Conservation (phyloP, 2,329 filamentous ascomycete species). For the Chaetomiaceae sp. region DNA sequence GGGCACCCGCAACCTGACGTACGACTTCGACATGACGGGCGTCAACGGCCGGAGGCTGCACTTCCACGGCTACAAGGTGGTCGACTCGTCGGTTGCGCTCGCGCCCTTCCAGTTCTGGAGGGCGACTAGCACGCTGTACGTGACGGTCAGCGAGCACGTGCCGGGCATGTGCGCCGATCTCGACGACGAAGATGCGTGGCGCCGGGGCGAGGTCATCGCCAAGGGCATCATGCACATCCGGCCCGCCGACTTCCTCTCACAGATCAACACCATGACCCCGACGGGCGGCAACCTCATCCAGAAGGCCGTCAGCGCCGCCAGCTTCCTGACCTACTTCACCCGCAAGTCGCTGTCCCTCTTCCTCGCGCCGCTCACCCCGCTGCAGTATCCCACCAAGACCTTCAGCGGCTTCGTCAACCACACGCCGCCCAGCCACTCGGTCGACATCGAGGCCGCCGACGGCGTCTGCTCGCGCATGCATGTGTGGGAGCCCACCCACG, state of each 20-base stretch:
- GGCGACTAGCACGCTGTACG: constrained; percentile 59
- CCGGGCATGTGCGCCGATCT: constrained; percentile 26
- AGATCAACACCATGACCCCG: constrained; percentile 51
- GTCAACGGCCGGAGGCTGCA: constrained; percentile 49
- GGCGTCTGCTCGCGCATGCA: constrained; percentile 50
- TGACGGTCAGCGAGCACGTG: constrained; percentile 48
- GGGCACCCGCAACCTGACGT: constrained; percentile 55
- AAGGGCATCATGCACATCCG: constrained; percentile 57
- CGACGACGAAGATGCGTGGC: constrained; percentile 37
- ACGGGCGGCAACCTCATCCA: constrained; percentile 44
- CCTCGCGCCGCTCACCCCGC: constrained; percentile 49
- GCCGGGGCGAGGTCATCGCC: constrained; percentile 45
- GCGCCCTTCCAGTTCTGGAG: constrained; percentile 55
- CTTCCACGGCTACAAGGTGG: constrained; percentile 59
- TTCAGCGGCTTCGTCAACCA: constrained; percentile 52
- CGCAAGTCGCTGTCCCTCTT: constrained; percentile 50
- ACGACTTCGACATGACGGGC: constrained; percentile 58
- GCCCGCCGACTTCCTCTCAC: constrained; percentile 49
- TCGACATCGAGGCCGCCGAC: constrained; percentile 48
- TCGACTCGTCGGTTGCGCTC: constrained; percentile 57
- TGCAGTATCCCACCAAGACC: constrained; percentile 50
- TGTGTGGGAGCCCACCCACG: constrained; percentile 51
- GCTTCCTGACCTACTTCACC: constrained; percentile 54
- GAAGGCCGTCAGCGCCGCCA: constrained; percentile 42
- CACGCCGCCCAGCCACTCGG: constrained; percentile 40